Base-by-base conservation (phyloP, 2,329 filamentous ascomycete species). In the Aspergillus sp. region DNA sequence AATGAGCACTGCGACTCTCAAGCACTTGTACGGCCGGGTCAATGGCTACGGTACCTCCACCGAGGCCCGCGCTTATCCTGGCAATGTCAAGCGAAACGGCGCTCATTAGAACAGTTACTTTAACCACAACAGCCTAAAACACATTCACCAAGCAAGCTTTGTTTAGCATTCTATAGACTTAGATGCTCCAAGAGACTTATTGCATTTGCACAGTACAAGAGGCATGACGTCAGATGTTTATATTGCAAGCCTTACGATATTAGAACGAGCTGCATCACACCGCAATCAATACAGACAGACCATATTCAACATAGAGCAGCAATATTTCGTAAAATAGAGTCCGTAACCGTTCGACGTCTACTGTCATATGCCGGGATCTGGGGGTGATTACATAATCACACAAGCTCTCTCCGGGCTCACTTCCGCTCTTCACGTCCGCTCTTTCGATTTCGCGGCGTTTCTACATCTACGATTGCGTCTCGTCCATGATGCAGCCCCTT, bases 1-100 rank as follows among this genome's bases (percentile, higher is more conserved):
- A 2, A 63, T 73, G 3, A 88, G 82, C 53, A 90, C 86, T 0
- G 70, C 79, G 26, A 67, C 74, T 7, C 69, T 94, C 52, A 85
- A 88, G 62, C 83, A 77, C 75, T 51, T 86, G 1, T 87, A 94
- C 66, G 78, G 76, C 2, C 73, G 72, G 44, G 56, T 71, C 8
- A 71, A 70, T 55, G 70, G 70, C 6, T 61, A 62, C 41, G 64
- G 60, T 4, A 57, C 51, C 27, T 32, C 41, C 0, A 39, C 50
- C 29, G 49, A 48, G 9, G 35, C 62, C 2, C 52, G 52, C 3
- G 58, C 64, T 41, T 56, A 54, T 5, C 53, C 64, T 4, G 64
- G 63, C 0, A 52, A 61, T 42, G 56, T 66, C 33, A 63, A 57
- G 29, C 45, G 54, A 10, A 59, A 56, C 41, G 57, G 60, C 1